Evolutionary conservation across 1,139 yeast genomes (phyloP).

Genomic region (Hyphopichia burtonii): DNA sequence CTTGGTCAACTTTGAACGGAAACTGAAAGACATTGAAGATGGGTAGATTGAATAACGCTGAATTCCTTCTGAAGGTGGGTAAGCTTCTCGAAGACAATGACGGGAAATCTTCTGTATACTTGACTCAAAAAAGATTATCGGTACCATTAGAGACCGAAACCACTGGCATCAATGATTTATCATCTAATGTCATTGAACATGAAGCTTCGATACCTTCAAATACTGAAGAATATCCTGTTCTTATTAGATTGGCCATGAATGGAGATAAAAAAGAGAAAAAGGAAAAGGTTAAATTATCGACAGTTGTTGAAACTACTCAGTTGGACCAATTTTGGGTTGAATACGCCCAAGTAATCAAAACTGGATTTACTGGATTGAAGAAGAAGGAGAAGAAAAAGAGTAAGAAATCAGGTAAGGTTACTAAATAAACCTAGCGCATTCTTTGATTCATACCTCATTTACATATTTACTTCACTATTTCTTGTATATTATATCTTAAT

Average conservation of each 20-base stretch:
- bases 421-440: conserved; percentile 14
- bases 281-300: conserved; percentile 55
- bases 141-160: conserved; percentile 19
- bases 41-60: conserved; percentile 40
- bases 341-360: conserved; percentile 62
- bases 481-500: not conserved
- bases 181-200: conserved; percentile 35
- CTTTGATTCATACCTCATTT: not conserved
- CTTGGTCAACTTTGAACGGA: not conserved
- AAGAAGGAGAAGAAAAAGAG: conserved; percentile 54
- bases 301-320: conserved; percentile 57
- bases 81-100: conserved; percentile 27
- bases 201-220: conserved; percentile 13
- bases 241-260: conserved; percentile 57
- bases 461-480: not conserved
- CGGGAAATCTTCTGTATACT: conserved; percentile 42
- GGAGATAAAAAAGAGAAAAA: conserved; percentile 41
- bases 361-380: conserved; percentile 53
- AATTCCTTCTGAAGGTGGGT: conserved; percentile 34
- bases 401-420: conserved; percentile 35
- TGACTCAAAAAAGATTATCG: conserved; percentile 42
- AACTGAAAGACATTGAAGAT: conserved; percentile 12
- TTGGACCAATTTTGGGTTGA: conserved; percentile 70
- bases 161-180: conserved; percentile 25
- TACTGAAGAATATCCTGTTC: conserved; percentile 39